Conservation (phyloP, 345 rosid species). For the Ceriops decandra region DNA sequence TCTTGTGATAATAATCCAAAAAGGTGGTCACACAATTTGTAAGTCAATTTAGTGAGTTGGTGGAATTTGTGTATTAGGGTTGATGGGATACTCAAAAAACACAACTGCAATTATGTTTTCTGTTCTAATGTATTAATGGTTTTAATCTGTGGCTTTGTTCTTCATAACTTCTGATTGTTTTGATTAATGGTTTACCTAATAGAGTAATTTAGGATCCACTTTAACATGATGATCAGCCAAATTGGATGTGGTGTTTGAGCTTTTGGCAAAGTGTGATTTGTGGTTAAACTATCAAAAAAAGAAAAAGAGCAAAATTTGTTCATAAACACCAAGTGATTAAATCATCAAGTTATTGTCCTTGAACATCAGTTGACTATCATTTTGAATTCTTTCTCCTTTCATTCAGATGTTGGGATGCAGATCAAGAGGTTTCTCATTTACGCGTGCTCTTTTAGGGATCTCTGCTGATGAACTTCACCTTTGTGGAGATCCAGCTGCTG, state of each 20-base stretch:
- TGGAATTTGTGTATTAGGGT: not conserved
- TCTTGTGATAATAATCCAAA: not conserved
- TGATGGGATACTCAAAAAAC: not conserved
- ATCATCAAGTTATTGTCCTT: not conserved
- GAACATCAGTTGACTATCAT: not conserved
- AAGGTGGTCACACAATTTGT: not conserved
- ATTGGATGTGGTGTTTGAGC: no score
- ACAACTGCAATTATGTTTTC: not conserved
- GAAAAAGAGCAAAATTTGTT: no score
- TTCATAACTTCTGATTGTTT: no score
- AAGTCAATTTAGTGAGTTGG: not conserved
- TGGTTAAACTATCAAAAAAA: no score
- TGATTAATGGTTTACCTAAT: not conserved
- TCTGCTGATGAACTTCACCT: conserved; percentile 87
- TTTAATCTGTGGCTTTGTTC: not conserved
- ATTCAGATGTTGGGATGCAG: conserved; percentile 78
- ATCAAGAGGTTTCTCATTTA: conserved; percentile 84
- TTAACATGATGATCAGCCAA: no score
- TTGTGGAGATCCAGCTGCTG: conserved; percentile 90
- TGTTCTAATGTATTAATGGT: not conserved
- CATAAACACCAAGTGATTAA: not conserved
- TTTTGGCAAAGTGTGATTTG: no score
- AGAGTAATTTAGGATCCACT: not conserved
- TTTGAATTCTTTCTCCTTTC: conserved; percentile 4
- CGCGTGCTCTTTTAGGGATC: conserved; percentile 85